Conservation (phyloP, 2,329 filamentous ascomycete genomes). For the Ophiocordyceps polyrhachis-furcata region DNA sequence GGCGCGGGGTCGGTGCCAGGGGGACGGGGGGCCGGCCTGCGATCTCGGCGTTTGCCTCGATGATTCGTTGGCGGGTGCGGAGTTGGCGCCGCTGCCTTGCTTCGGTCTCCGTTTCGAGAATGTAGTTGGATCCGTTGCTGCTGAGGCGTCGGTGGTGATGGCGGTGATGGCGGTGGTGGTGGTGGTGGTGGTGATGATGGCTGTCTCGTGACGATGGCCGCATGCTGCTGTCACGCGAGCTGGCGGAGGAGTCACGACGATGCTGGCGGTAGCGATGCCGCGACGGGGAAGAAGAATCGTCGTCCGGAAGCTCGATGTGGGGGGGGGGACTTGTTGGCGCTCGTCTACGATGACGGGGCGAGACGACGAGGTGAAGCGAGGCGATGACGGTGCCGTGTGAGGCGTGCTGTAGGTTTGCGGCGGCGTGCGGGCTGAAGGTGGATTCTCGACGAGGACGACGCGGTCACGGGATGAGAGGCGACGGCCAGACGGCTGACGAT, state of each 20-base stretch:
- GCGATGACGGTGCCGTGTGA: slow-evolving; percentile 22
- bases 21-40: slow-evolving; percentile 17
- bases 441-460: slow-evolving; percentile 24
- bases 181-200: not conserved
- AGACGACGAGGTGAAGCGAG: slow-evolving; percentile 7
- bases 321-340: slow-evolving; percentile 13
- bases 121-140: not conserved
- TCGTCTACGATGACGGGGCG: slow-evolving; percentile 21
- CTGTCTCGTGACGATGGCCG: slow-evolving; percentile 10
- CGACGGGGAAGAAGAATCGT: slow-evolving; percentile 4
- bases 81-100: slow-evolving; percentile 10
- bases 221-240: slow-evolving; percentile 16
- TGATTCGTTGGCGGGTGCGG: slow-evolving; percentile 15
- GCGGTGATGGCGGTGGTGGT: too few relatives aligned
- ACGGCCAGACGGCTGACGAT: not conserved
- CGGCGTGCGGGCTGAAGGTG: slow-evolving; percentile 25
- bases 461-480: slow-evolving; percentile 15
- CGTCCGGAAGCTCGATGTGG: slow-evolving; percentile 19
- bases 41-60: slow-evolving; percentile 23
- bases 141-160: slow-evolving; percentile 8
- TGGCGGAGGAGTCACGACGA: slow-evolving; percentile 17
- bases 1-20: slow-evolving; percentile 7
- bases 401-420: slow-evolving; percentile 21
- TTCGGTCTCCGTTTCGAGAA: slow-evolving; percentile 5
- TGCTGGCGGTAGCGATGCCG: slow-evolving; percentile 8